Evolutionary conservation across 1,284 basidiomycete genomes (phyloP), one percentile per base, ranked within the genome.

Genomic region (Bjerkandera adusta): DNA sequence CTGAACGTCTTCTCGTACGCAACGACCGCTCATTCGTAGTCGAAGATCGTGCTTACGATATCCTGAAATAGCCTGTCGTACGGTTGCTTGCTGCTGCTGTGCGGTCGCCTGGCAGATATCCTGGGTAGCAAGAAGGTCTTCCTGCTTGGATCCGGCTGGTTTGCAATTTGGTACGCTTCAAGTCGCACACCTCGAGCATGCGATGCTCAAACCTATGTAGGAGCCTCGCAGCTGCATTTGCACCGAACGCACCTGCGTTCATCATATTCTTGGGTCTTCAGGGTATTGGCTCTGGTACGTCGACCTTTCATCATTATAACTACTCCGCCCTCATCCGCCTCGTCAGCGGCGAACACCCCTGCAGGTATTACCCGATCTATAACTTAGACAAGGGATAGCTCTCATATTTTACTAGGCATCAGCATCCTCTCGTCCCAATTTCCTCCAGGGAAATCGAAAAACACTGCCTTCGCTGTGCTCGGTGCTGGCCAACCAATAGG

Each of bases 51-150:
- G 24, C 27, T 30, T 30, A 30, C n/a, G n/a, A 8, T 30, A 8
- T 30, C 8, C 27, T 30, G n/a, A 30, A 18, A 52, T 55, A 63
- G 63, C 45, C 45, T 63, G 48, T 55, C 63, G 47, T 57, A 67
- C 57, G 59, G 61, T 5, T 64, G 63, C 36, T 44, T 63, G 2
- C 50, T 66, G 6, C 53, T 65, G 11, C 53, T 65, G 30, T 63
- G 54, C 13, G 70, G 70, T 3, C 62, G 65, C 3, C 47, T 72
- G 43, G 67, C 69, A 2, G 70, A 73, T 40, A 65, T 70, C 29
- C 53, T 69, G 13, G 69, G 69, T 1, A 61, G 64, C 12, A 57
- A 65, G n/a, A 44, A 51, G 10, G 62, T 71, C 54, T 72, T 72
- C 40, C 44, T 68, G 10, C 35, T 53, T 5, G 66, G 66, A 2